Conservation (phyloP, 2,329 filamentous ascomycete genomes). For the Emergomyces orientalis region DNA sequence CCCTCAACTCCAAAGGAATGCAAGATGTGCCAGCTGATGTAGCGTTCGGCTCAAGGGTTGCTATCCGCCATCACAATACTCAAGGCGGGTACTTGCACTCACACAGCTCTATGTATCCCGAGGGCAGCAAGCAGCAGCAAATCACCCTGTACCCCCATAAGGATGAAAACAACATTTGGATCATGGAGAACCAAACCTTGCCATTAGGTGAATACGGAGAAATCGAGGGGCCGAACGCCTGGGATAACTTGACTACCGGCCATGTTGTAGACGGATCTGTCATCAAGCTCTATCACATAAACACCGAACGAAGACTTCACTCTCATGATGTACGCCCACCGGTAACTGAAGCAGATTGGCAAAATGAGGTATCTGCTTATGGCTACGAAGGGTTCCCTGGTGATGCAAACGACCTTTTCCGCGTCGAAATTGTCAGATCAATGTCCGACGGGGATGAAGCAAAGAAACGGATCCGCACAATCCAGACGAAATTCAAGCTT, state of each 20-base stretch:
- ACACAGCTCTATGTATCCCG: constrained; percentile 94
- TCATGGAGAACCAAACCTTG: constrained; percentile 93
- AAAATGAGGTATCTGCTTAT: constrained; percentile 93
- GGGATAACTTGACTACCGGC: constrained; percentile 62
- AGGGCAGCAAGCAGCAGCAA: constrained; percentile 95
- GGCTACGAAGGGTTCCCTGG: constrained; percentile 95
- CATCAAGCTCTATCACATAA: constrained; percentile 71
- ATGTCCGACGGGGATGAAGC: constrained; percentile 70
- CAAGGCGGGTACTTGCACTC: constrained; percentile 97
- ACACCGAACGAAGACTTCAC: constrained; percentile 81
- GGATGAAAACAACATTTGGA: constrained; percentile 94
- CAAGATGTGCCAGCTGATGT: constrained; percentile 89
- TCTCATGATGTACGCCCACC: constrained; percentile 78
- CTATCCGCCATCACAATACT: constrained; percentile 87
- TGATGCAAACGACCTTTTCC: constrained; percentile 93
- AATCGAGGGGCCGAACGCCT: constrained; percentile 72
- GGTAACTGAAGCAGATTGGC: constrained; percentile 82
- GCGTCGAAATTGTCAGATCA: constrained; percentile 85
- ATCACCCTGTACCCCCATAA: constrained; percentile 98
- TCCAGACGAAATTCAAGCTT: constrained; percentile 92
- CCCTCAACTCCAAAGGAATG: constrained; percentile 94
- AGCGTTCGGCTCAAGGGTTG: constrained; percentile 75
- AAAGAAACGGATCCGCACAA: constrained; percentile 80
- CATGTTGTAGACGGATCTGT: constrained; percentile 72
- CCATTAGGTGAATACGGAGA: constrained; percentile 67